Conservation (phyloP, 345 rosid species). For the Lepidium sativum region DNA sequence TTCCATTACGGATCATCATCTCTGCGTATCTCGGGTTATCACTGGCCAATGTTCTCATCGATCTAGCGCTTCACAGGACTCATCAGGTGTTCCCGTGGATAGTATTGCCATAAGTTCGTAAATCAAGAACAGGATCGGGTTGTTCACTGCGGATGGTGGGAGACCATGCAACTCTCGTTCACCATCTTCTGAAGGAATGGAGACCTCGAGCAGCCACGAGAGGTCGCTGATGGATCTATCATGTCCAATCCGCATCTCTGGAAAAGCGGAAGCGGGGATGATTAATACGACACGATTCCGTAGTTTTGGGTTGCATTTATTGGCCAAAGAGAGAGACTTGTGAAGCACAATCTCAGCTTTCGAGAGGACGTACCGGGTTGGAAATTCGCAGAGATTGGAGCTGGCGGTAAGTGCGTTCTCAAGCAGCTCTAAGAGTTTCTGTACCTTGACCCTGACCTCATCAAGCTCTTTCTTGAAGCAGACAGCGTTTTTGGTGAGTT, state of each 20-base stretch:
- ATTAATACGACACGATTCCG: slow-evolving; percentile 55
- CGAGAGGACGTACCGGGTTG: slow-evolving; percentile 67
- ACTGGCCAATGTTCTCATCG: slow-evolving; percentile 54
- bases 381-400: slow-evolving; percentile 73
- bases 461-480: slow-evolving; percentile 55
- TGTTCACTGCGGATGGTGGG: slow-evolving; percentile 72
- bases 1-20: slow-evolving; percentile 47
- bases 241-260: slow-evolving; percentile 45
- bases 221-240: slow-evolving; percentile 70
- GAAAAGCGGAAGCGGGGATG: slow-evolving; percentile 48
- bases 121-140: slow-evolving; percentile 61
- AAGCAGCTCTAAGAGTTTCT: slow-evolving; percentile 54
- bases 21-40: slow-evolving; percentile 58
- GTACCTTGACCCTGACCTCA: slow-evolving; percentile 57
- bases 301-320: slow-evolving; percentile 53
- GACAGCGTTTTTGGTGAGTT: slow-evolving; percentile 47
- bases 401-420: slow-evolving; percentile 60
- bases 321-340: slow-evolving; percentile 45
- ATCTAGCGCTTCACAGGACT: slow-evolving; percentile 59
- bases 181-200: slow-evolving; percentile 50
- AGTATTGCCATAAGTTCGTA: slow-evolving; percentile 79
- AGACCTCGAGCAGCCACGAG: slow-evolving; percentile 75
- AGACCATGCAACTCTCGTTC: slow-evolving; percentile 51
- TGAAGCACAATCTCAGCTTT: slow-evolving; percentile 61
- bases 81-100: slow-evolving; percentile 45